Evolutionary conservation across 305 asterid species (phyloP), one percentile per base, ranked within the genome.

Genomic region (Solanum hybrid): DNA sequence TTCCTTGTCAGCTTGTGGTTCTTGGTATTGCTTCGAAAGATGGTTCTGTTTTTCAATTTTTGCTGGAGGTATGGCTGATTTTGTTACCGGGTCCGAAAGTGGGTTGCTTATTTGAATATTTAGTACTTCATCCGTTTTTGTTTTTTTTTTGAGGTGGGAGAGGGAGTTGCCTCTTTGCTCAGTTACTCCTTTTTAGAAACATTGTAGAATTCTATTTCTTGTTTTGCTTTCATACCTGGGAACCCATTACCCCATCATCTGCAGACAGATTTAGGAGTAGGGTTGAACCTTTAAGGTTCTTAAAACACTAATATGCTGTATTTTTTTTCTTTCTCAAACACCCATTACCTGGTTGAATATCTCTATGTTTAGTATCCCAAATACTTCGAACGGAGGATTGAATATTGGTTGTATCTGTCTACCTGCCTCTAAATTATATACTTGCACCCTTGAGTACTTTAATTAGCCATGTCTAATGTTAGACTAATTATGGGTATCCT

Each of bases 21-120:
- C 90, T 89, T 51, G 87, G 89, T 85, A n/a, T 88, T 84, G 81
- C 85, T 60, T 32, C 85, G 17, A 12, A n/a, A 86, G 89, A 42
- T 35, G 91, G 89, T 72, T 89, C 89, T 22, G 27, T 76, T 66
- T 69, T 79, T 46, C 29, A 37, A 37, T 22, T 85, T 87, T 79
- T 8, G 34, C 35, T 84, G 76, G 31, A 69, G 31, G 76, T 69
- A 69, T 69, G 76, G 31, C 75, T 69, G 31, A 69, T n/a, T 27
- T 22, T 79, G 64, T 36, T 36, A 37, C 64, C 17, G 60, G 31
- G 31, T 5, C 31, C 31, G 12, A 24, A 69, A 69, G 76, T n/a
- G 84, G 24, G 12, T 75, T 29, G 79, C 37, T 36, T 35, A 79
- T 36, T n/a, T 79, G 85, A 37, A 79, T 79, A 79, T n/a, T 36